Evolutionary conservation across 331 rosid species (phyloP).

Genomic region (Ulmus americana): DNA sequence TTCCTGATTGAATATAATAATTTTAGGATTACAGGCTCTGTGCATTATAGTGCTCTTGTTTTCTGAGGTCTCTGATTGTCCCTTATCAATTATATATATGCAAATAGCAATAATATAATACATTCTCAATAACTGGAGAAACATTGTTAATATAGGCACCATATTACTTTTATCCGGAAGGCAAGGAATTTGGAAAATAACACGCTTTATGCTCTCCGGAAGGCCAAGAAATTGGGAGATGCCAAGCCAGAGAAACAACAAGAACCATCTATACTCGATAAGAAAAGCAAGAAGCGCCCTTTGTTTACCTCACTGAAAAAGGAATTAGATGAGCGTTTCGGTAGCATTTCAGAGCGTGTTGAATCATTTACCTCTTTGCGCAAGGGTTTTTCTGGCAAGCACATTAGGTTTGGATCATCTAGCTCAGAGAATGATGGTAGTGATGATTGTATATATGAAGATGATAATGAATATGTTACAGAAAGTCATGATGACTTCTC

Average conservation of each 20-base stretch:
- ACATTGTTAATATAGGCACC: constrained; percentile 42
- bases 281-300: constrained; percentile 30
- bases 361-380: constrained; percentile 59
- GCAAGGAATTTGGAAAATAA: constrained; percentile 40
- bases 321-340: constrained; percentile 62
- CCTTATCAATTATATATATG: neutral
- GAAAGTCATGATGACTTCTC: constrained; percentile 32
- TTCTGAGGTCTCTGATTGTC: neutral
- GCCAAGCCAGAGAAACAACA: constrained; percentile 28
- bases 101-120: neutral
- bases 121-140: constrained; percentile 8
- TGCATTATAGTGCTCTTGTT: neutral
- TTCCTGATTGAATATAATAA: neutral
- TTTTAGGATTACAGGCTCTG: neutral
- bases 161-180: constrained; percentile 42
- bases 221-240: constrained; percentile 40
- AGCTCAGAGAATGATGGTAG: constrained; percentile 63
- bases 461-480: constrained; percentile 23
- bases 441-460: constrained; percentile 36
- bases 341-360: constrained; percentile 63
- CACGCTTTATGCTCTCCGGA: constrained; percentile 16
- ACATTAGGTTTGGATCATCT: constrained; percentile 59
- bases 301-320: constrained; percentile 45
- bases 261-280: constrained; percentile 17
- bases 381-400: constrained; percentile 57